These are phyloP conservation scores for Cerrena zonata DNA, from an alignment of 1,284 basidiomycete species.

Conservation along the genomic window DNA sequence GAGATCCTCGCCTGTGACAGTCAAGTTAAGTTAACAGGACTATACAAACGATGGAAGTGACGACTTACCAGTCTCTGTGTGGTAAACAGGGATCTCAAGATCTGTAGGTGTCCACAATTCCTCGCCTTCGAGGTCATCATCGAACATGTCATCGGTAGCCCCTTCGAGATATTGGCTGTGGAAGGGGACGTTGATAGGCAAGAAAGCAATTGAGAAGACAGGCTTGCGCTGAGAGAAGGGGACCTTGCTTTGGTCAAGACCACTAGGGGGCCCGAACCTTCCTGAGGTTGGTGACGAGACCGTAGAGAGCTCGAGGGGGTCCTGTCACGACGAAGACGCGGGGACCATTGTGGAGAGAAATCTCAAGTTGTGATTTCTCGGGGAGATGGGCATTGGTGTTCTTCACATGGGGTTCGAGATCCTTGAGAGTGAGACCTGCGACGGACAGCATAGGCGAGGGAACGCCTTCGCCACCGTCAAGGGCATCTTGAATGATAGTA, in stretches of 20 bases:
- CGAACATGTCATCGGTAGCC: slow-evolving; percentile 70
- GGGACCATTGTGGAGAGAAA: slow-evolving; percentile 90
- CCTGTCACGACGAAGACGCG: slow-evolving; percentile 92
- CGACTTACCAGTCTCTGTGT: slow-evolving; percentile 83
- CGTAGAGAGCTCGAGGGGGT: slow-evolving; percentile 86
- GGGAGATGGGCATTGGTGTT: slow-evolving; percentile 87
- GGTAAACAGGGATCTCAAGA: slow-evolving; percentile 80
- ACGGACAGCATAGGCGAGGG: slow-evolving; percentile 93
- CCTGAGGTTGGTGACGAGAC: slow-evolving; percentile 84
- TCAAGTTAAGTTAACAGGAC: slow-evolving; percentile 3
- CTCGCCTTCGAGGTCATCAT: slow-evolving; percentile 70
- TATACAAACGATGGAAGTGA: background rate
- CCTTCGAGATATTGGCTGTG: slow-evolving; percentile 84
- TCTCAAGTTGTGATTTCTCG: slow-evolving; percentile 69
- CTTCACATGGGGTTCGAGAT: slow-evolving; percentile 77
- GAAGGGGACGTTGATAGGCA: slow-evolving; percentile 92
- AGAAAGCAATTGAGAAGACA: slow-evolving; percentile 88
- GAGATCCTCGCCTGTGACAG: slow-evolving; percentile 71
- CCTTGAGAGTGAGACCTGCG: slow-evolving; percentile 74
- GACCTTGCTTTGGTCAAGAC: slow-evolving; percentile 88
- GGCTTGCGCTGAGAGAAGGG: slow-evolving; percentile 94
- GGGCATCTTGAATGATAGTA: slow-evolving; percentile 76
- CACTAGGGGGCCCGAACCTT: slow-evolving; percentile 83
- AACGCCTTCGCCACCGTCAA: slow-evolving; percentile 88
- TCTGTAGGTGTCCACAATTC: slow-evolving; percentile 78